phyloP scores from a whole-genome alignment of 2,329 filamentous ascomycete species.

The Sporothrix sp. region DNA sequence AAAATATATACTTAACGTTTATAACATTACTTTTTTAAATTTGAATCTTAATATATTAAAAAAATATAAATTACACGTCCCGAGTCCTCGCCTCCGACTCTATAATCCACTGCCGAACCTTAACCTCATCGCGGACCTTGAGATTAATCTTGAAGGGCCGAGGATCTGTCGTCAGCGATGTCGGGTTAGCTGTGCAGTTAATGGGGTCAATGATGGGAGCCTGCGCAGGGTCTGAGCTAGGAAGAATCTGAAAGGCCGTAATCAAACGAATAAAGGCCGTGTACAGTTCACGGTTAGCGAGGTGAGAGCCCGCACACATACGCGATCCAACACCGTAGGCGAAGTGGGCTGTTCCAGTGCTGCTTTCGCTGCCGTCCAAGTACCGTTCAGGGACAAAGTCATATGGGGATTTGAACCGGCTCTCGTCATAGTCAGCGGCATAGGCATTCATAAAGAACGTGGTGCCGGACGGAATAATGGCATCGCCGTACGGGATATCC shows the following conservation, averaged over 20 bases:
- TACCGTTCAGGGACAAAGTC: slow-evolving; percentile 62
- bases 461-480: slow-evolving; percentile 61
- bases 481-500: slow-evolving; percentile 58
- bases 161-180: slow-evolving; percentile 10
- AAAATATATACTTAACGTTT: no score
- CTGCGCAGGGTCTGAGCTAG: slow-evolving; percentile 52
- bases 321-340: slow-evolving; percentile 51
- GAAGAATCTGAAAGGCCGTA: slow-evolving; percentile 6
- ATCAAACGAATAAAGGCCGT: slow-evolving; percentile 8
- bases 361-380: slow-evolving; percentile 30
- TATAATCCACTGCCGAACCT: background rate
- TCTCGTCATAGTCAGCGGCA: slow-evolving; percentile 61
- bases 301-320: slow-evolving; percentile 6
- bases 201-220: slow-evolving; percentile 27
- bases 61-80: no score
- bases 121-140: slow-evolving; percentile 19
- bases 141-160: slow-evolving; percentile 14
- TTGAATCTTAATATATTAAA: no score
- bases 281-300: slow-evolving; percentile 9
- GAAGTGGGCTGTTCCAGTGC: slow-evolving; percentile 50
- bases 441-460: slow-evolving; percentile 75
- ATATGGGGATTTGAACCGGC: slow-evolving; percentile 54
- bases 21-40: no score
- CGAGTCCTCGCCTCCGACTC: background rate
- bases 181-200: slow-evolving; percentile 10